Evolutionary conservation across 345 rosid genomes (phyloP).

Genomic region (Xanthoceras sorbifolium): DNA sequence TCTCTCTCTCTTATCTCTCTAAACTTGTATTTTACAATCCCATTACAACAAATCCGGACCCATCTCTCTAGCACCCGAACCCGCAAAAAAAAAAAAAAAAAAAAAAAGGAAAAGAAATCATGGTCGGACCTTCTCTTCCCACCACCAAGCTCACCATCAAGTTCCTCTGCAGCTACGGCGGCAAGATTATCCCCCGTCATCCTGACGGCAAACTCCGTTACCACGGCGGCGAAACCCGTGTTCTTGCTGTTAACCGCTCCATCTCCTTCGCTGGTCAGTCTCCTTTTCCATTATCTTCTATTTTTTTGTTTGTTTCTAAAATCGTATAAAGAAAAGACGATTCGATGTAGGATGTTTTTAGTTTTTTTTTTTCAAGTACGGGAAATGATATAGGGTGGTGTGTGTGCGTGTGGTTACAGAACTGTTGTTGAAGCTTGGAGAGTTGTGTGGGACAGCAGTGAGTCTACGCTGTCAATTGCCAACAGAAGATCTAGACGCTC

Average conservation of each 20-base stretch:
- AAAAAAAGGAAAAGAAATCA: constrained; percentile 5
- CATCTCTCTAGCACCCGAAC: background rate
- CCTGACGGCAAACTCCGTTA: constrained; percentile 90
- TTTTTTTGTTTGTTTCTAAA: background rate
- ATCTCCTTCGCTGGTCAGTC: constrained; percentile 66
- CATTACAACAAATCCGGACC: background rate
- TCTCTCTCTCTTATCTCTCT: background rate
- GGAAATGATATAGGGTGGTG: constrained; percentile 30
- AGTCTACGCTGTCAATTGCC: constrained; percentile 89
- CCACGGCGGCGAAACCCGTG: constrained; percentile 83
- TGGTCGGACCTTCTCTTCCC: constrained; percentile 42
- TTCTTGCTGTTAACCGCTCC: constrained; percentile 78
- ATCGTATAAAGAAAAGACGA: background rate
- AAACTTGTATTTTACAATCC: background rate
- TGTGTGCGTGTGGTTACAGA: constrained; percentile 53
- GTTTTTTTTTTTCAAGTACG: background rate
- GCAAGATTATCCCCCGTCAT: constrained; percentile 79
- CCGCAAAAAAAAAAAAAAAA: background rate
- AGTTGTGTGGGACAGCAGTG: constrained; percentile 56
- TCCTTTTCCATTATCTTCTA: background rate
- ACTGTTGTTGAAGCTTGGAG: constrained; percentile 64
- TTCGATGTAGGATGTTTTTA: background rate
- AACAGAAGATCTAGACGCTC: constrained; percentile 81
- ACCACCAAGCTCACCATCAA: constrained; percentile 46
- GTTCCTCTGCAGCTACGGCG: constrained; percentile 88